A percentile compares a stretch with the other conserved stretches of the same genome.
Evolutionary conservation across 129 eudicot genomes (phyloP).

Genomic region (Ambrosia artemisiifolia): DNA sequence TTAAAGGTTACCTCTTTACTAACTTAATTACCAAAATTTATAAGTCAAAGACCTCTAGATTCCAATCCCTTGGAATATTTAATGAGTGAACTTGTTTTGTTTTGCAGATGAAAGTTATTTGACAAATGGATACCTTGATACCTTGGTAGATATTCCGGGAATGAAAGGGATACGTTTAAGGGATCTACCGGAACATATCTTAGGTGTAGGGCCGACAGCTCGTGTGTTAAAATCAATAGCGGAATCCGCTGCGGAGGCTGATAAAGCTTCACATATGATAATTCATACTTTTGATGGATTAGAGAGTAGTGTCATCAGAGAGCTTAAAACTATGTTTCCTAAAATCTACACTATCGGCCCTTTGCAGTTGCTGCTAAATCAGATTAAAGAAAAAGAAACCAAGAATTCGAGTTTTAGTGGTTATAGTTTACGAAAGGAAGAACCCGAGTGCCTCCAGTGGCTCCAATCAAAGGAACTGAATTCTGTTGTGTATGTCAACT

Average conservation of each 20-base stretch:
- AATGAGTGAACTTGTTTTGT: neutral
- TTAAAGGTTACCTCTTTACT: slow-evolving; percentile 19
- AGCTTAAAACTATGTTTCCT: slow-evolving; percentile 28
- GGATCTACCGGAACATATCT: slow-evolving; percentile 53
- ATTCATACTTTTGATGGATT: slow-evolving; percentile 55
- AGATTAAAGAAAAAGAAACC: slow-evolving; percentile 24
- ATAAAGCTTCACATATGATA: slow-evolving; percentile 36
- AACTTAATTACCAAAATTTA: neutral
- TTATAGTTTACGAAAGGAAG: slow-evolving; percentile 41
- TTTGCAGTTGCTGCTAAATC: slow-evolving; percentile 33
- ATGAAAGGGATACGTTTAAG: slow-evolving; percentile 39
- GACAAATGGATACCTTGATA: slow-evolving; percentile 54
- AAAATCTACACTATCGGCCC: slow-evolving; percentile 50
- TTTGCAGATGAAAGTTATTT: slow-evolving; percentile 43
- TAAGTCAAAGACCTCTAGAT: neutral
- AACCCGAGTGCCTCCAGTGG: slow-evolving; percentile 33
- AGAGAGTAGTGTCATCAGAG: slow-evolving; percentile 32
- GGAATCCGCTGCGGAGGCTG: slow-evolving; percentile 4
- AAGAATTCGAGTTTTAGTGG: neutral
- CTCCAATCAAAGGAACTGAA: slow-evolving; percentile 27
- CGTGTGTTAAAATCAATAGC: slow-evolving; percentile 24
- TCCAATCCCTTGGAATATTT: neutral
- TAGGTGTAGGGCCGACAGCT: slow-evolving; percentile 40
- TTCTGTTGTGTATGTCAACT: slow-evolving; percentile 38
- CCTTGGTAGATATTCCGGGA: slow-evolving; percentile 42